Base-by-base conservation (phyloP, 1,284 basidiomycete genomes). In the Leccinum colubrinum region DNA sequence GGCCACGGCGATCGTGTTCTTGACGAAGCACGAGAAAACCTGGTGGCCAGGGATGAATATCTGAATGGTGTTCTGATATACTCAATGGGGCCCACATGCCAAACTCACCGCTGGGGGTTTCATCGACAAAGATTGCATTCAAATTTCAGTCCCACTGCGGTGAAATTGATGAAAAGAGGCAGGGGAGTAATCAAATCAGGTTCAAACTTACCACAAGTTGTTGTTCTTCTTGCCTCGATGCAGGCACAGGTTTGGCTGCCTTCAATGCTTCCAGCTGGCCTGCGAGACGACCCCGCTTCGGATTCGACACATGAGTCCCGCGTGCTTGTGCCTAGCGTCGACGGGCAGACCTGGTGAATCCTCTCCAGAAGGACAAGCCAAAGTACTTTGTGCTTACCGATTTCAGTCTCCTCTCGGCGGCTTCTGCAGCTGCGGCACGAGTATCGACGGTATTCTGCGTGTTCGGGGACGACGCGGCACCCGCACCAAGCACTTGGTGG, bases 391-490 rank as follows among this genome's bases (percentile, higher is more conserved):
- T 52, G 50, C 86, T 74, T 67, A 90, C 88, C 72, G 81, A 81
- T 76, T 86, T 80, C 72, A 82, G 66, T 68, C 88, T 79, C 70
- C 81, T 80, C 74, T 91, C 89, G 62, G 88, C 88, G 60, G 88
- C 88, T 72, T 83, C 84, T 68, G 86, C 85, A 63, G 86, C 85
- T 67, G 88, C 88, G 51, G 76, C 71, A 69, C 87, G 83, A 70
- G 82, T 80, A 78, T 87, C 77, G 68, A 74, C 64, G 55, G 64
- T 65, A 58, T 70, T 71, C 63, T 59, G 70, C 43, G 27, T 61
- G 65, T 68, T 68, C 46, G 74, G 55, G 41, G 67, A 68, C 33
- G 75, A 63, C 62, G 77, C 74, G 8, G 60, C 27, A 43, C 61
- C 62, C 39, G 66, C 62, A 15, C 80, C 78, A 57, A 86, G 76